Conservation (phyloP, 2,329 filamentous ascomycete species). For the Calonectria hongkongensis region DNA sequence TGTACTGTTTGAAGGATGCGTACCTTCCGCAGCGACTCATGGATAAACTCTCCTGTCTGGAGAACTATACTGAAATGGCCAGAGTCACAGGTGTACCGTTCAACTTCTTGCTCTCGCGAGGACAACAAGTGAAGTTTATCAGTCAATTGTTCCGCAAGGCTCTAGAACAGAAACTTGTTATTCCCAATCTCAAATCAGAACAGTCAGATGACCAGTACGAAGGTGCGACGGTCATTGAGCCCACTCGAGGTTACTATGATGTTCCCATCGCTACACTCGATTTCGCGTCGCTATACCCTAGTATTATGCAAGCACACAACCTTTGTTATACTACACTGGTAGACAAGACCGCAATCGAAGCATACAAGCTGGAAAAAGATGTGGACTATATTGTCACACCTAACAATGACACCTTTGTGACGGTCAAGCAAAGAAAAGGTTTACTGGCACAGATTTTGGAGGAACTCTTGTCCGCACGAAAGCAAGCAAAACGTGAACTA, state of each 20-base stretch:
- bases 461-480: conserved; percentile 92
- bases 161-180: conserved; percentile 92
- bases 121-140: conserved; percentile 98
- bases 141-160: conserved; percentile 98
- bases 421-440: conserved; percentile 90
- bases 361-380: conserved; percentile 85
- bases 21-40: conserved; percentile 95
- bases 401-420: conserved; percentile 95
- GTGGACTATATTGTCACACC: conserved; percentile 98
- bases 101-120: conserved; percentile 92
- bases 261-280: conserved; percentile 97
- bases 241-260: conserved; percentile 93
- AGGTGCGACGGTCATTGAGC: conserved; percentile 98
- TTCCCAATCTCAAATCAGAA: conserved; percentile 87
- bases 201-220: conserved; percentile 92
- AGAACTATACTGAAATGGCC: conserved; percentile 99
- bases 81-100: conserved; percentile 99
- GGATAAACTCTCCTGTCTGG: conserved; percentile 98
- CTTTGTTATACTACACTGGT: conserved; percentile 97
- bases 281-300: conserved; percentile 98
- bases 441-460: conserved; percentile 96
- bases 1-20: conserved; percentile 98
- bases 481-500: conserved; percentile 93
- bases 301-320: conserved; percentile 99
- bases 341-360: conserved; percentile 82